Base-by-base conservation (phyloP, 2,329 filamentous ascomycete genomes). In the Allantophomopsis cytisporea region DNA sequence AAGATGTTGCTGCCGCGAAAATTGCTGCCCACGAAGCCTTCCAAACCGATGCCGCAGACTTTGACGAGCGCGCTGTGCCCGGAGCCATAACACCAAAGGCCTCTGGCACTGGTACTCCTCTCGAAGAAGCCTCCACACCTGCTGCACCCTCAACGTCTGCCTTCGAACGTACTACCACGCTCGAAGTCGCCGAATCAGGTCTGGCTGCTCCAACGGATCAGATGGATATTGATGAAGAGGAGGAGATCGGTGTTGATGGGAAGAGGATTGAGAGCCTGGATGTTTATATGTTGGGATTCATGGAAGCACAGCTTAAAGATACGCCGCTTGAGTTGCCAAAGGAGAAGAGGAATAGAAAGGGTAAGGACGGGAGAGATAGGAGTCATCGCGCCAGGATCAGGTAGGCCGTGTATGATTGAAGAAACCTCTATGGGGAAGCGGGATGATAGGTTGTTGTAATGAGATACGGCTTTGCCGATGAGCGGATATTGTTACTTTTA, bases 1-100 rank as follows among this genome's bases (percentile, higher is more conserved):
- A 98, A 55, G 91, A 98, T 54, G 84, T 89, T 12, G 79, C 78
- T 18, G 91, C 91, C 0, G 91, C 91, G 2, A 81, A 83, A 38
- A 74, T 83, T 8, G 91, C 91, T 0, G 83, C 93, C 55, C 91
- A 83, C 53, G 91, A 98, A 57, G 80, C 91, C 12, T 72, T 80
- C 36, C 77, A 85, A 51, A 81, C 83, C 17, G 86, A 94, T 49
- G 85, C 88, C 35, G 83, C 76, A 4, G 87, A 94, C 53, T 94
- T 94, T 48, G 77, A 77, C 2, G 83, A 88, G 51, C 73, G 75
- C 56, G 61, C 69, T 13, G 40, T 53, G 21, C 56, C 49, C 21
- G 47, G 49, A 12, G 46, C 48, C 17, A 47, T 47, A 35, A 55
- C 51, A 11, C 54, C 50, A 6, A 37, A 34, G 21, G 10, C 34